Base-by-base conservation (phyloP, 1,284 basidiomycete species). In the Leccinum angustisporum region DNA sequence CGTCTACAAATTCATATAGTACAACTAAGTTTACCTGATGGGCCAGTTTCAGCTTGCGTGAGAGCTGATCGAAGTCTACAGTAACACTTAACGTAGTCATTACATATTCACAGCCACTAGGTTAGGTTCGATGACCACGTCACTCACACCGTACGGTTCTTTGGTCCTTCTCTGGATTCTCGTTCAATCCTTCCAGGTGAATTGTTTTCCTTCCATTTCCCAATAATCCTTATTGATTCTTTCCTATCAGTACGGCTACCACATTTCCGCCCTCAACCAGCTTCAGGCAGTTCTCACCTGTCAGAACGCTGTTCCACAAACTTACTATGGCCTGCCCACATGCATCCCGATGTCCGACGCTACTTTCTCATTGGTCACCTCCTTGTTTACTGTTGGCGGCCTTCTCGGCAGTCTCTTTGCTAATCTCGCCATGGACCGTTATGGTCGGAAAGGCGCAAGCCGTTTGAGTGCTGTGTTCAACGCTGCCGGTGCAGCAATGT, bases 371-470 rank as follows among this genome's bases (percentile, higher is more conserved):
- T 73, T 89, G 36, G 83, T 95, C 51, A 97, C 95, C 0, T 83
- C 94, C 30, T 78, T 92, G 34, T 96, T 95, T 75, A 96, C 94
- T 1, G 73, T 93, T n/a, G 95, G 95, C 7, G 95, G 95, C 40
- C 83, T 97, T 13, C 61, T 88, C 4, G 94, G 94, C 13, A 92
- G 90, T 67, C 72, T 91, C 18, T 75, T 80, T 16, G 88, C 90
- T n/a, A 88, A 90, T 66, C 73, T 85, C 36, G 72, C 90, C 56
- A 91, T 92, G 78, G 85, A 90, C 65, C 78, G 79, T 33, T 83
- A 80, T 69, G 94, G 94, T 10, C 82, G 91, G 27, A 86, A 82
- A 60, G 86, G 85, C 13, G 86, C 90, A 4, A 79, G 85, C 3
- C 79, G 81, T 38, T 67, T 84, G 57, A 92, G 87, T 61, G 83